These are phyloP conservation scores for Mycena amicta DNA, from an alignment of 768 basidiomycete species.

Conservation along the genomic window DNA sequence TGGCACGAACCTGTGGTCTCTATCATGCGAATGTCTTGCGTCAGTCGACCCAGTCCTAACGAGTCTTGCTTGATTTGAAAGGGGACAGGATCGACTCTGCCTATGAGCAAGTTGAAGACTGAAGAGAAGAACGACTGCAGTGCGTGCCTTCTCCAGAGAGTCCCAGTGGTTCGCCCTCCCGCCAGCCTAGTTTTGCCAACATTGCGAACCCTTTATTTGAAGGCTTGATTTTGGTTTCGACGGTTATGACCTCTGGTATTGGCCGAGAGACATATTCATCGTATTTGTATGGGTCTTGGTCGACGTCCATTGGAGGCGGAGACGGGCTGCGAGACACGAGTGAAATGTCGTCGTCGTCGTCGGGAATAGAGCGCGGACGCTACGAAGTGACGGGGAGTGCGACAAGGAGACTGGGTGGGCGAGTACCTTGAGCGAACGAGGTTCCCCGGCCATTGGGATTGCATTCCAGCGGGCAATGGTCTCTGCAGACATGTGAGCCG, in stretches of 20 bases:
- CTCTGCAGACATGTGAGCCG: conserved; percentile 57
- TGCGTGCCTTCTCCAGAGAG: conserved; percentile 70
- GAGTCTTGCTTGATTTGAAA: conserved; percentile 78
- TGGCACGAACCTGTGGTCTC: conserved; percentile 56
- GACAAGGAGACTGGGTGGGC: conserved; percentile 53
- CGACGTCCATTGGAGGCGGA: conserved; percentile 62
- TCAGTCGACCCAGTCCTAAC: conserved; percentile 79
- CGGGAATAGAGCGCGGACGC: conserved; percentile 62
- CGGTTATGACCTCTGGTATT: conserved; percentile 67
- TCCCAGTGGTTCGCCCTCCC: conserved; percentile 77
- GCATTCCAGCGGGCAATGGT: conserved; percentile 75
- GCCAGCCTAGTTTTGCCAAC: conserved; percentile 83
- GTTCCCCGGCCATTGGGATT: conserved; percentile 35
- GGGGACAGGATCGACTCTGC: conserved; percentile 81
- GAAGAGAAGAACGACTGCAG: neutral
- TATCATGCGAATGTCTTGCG: conserved; percentile 80
- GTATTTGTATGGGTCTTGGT: conserved; percentile 55
- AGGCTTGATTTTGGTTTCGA: conserved; percentile 78
- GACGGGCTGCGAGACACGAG: conserved; percentile 78
- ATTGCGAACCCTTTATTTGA: conserved; percentile 82
- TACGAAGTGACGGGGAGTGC: conserved; percentile 52
- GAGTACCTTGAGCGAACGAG: conserved; percentile 70
- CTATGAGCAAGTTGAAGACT: conserved; percentile 38
- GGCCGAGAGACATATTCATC: conserved; percentile 61
- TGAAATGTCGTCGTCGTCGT: conserved; percentile 70